phyloP scores from a whole-genome alignment of 1,284 basidiomycete genomes.

The Boletus semigastroideus region DNA sequence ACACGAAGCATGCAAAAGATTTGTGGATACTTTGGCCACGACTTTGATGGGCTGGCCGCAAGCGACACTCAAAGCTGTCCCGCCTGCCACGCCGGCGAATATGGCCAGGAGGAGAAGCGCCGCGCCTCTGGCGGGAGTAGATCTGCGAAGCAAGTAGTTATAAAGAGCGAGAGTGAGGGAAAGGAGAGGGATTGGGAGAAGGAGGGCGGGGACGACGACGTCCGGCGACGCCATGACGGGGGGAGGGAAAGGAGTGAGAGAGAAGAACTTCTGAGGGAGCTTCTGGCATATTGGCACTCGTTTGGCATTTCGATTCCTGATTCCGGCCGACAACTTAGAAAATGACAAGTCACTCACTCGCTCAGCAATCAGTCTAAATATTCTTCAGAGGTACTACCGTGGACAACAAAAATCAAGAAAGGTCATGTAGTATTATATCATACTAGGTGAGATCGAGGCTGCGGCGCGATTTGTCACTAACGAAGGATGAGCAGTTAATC shows the following conservation, averaged over 20 bases:
- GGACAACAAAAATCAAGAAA: constrained; percentile 1
- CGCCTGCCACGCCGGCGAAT: constrained; percentile 25
- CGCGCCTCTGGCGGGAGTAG: constrained; percentile 5
- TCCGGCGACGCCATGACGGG: constrained; percentile 25
- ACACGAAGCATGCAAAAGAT: constrained; percentile 25
- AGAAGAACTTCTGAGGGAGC: constrained; percentile 10
- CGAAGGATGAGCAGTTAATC: background rate
- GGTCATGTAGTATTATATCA: background rate
- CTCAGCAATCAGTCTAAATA: background rate
- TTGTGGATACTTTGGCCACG: constrained; percentile 16
- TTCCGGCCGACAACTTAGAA: constrained; percentile 13
- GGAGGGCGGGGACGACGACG: constrained; percentile 27
- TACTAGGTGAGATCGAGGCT: constrained; percentile 1
- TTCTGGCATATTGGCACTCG: background rate
- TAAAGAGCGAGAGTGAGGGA: constrained; percentile 14
- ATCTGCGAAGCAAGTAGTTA: constrained; percentile 10
- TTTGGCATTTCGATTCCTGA: constrained; percentile 25
- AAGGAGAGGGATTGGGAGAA: constrained; percentile 26
- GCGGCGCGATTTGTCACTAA: constrained; percentile 14
- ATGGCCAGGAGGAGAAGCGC: constrained; percentile 23
- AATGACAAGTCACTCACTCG: constrained; percentile 18
- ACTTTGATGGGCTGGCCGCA: constrained; percentile 14
- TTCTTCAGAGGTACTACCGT: background rate
- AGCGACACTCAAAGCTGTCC: constrained; percentile 19
- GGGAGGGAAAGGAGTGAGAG: constrained; percentile 14